Conservation (phyloP, 2,329 filamentous ascomycete species). For the Epichloe bromicola region DNA sequence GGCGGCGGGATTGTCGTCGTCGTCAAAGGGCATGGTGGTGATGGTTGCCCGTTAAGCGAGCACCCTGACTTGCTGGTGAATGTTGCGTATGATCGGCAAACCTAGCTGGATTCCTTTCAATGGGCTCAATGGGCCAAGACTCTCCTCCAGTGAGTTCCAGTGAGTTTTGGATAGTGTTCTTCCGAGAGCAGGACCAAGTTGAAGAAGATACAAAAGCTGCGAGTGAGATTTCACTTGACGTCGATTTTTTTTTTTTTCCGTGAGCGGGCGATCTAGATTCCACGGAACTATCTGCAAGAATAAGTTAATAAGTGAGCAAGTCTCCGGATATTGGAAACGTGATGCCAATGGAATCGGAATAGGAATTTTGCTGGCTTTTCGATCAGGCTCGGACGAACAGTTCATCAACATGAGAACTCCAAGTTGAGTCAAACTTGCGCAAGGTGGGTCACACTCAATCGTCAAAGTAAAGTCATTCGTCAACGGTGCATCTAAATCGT, state of each 20-base stretch:
- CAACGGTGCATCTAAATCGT: background rate
- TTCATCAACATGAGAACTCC: background rate
- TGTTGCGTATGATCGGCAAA: too few relatives aligned
- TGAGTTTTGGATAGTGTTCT: background rate
- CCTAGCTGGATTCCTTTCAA: background rate
- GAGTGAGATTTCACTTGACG: background rate
- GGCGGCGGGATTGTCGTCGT: conserved; percentile 27
- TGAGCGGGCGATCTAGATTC: too few relatives aligned
- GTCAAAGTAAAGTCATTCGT: too few relatives aligned
- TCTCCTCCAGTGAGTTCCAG: background rate
- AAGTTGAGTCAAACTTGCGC: background rate
- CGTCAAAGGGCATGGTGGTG: conserved; percentile 27
- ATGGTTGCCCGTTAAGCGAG: background rate
- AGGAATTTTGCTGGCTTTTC: background rate
- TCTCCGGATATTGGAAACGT: too few relatives aligned
- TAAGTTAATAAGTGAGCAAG: too few relatives aligned
- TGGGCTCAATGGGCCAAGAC: background rate
- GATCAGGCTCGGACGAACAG: background rate
- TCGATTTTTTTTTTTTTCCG: background rate
- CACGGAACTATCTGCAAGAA: too few relatives aligned
- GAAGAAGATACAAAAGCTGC: background rate
- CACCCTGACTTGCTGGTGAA: background rate
- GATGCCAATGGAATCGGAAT: background rate
- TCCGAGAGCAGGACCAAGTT: background rate
- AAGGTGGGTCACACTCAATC: background rate